phyloP scores from a whole-genome alignment of 768 basidiomycete species.

The Boletales sp. region DNA sequence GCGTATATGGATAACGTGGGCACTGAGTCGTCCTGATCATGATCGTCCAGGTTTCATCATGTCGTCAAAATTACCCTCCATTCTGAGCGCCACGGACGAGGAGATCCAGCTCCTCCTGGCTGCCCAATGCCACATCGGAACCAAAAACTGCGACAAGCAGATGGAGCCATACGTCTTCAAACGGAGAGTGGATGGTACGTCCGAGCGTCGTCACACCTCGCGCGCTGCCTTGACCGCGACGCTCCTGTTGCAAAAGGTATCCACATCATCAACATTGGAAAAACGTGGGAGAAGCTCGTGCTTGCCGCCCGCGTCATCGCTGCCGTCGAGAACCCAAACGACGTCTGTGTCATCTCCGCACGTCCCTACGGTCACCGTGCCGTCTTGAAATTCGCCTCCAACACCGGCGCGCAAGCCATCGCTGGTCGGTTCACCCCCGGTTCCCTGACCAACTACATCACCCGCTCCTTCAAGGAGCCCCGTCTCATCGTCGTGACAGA shows the following conservation, averaged over 20 bases:
- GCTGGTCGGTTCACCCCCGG: conserved; percentile 99
- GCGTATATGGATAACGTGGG: conserved; percentile 27
- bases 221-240: conserved; percentile 13
- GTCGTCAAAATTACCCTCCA: conserved; percentile 91
- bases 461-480: conserved; percentile 99
- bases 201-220: not conserved
- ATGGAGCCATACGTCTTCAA: conserved; percentile 99
- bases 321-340: conserved; percentile 96
- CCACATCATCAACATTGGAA: conserved; percentile 96
- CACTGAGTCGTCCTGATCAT: conserved; percentile 26
- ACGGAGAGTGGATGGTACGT: conserved; percentile 88
- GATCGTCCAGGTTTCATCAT: conserved; percentile 37
- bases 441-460: conserved; percentile 99
- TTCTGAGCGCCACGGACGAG: conserved; percentile 93
- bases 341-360: conserved; percentile 97
- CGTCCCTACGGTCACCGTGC: conserved; percentile 99
- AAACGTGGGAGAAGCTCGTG: conserved; percentile 99
- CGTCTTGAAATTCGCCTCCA: conserved; percentile 96
- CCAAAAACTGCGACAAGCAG: conserved; percentile 99
- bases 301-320: conserved; percentile 97
- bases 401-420: conserved; percentile 98
- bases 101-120: conserved; percentile 94
- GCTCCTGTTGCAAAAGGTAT: conserved; percentile 63
- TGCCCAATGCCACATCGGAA: conserved; percentile 95
- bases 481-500: conserved; percentile 98